Evolutionary conservation across 495 filamentous ascomycete species (phyloP).

Genomic region (Aspergillus coremiiformis): DNA sequence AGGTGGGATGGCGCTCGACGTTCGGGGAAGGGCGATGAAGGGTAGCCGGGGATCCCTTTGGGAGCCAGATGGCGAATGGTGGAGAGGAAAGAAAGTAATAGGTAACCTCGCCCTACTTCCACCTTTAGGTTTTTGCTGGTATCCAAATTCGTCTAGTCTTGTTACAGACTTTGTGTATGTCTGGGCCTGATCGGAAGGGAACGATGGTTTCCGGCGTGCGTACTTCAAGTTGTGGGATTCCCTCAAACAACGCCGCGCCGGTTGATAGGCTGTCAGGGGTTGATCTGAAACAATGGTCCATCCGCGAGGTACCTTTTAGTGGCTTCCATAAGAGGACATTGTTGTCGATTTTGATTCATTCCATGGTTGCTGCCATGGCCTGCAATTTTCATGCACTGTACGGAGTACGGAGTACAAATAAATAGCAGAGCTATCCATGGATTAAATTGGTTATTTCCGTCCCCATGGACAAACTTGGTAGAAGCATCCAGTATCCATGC

Average conservation of each 20-base stretch:
- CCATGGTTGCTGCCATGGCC: not conserved
- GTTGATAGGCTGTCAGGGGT: constrained; percentile 8
- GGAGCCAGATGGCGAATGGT: not conserved
- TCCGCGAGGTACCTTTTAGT: not conserved
- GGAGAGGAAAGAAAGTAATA: not conserved
- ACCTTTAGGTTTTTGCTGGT: not conserved
- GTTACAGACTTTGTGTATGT: constrained; percentile 1
- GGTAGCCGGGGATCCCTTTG: not conserved
- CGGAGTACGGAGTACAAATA: too few relatives aligned
- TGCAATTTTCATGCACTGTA: too few relatives aligned
- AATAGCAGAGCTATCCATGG: too few relatives aligned
- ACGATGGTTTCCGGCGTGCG: constrained; percentile 8
- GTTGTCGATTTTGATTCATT: not conserved
- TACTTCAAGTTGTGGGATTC: not conserved
- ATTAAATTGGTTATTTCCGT: too few relatives aligned
- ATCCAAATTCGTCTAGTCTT: not conserved
- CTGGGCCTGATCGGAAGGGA: constrained; percentile 5
- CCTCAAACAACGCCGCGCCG: constrained; percentile 10
- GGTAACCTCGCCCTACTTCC: not conserved
- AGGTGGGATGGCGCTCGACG: not conserved
- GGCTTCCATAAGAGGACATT: not conserved
- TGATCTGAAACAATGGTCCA: constrained; percentile 9
- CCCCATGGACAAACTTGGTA: too few relatives aligned
- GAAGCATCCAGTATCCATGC: too few relatives aligned
- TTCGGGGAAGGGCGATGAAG: not conserved